Evolutionary conservation across 140 eudicot species (phyloP).

Genomic region (Flaveria floridana): DNA sequence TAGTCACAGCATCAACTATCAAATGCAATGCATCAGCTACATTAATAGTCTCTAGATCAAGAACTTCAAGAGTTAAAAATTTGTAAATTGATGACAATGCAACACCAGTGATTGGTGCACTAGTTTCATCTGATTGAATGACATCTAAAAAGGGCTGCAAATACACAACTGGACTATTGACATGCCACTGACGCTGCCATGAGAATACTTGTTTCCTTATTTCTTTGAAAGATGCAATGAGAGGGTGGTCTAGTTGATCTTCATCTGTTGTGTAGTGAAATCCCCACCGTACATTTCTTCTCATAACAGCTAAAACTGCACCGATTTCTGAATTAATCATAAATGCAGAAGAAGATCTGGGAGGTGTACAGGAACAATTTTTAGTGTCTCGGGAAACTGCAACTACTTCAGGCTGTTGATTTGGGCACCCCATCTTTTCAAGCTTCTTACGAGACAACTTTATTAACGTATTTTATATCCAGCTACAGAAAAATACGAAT

Average conservation of each 20-base stretch:
- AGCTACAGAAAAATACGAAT: conserved; percentile 11
- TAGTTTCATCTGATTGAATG: conserved; percentile 71
- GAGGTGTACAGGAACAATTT: conserved; percentile 33
- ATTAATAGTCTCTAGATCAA: conserved; percentile 50
- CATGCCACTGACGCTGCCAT: conserved; percentile 55
- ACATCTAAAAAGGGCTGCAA: conserved; percentile 71
- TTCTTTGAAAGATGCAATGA: conserved; percentile 56
- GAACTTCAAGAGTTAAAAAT: conserved; percentile 51
- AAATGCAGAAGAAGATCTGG: conserved; percentile 52
- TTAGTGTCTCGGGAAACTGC: conserved; percentile 38
- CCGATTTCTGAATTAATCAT: conserved; percentile 71
- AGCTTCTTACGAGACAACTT: conserved; percentile 20
- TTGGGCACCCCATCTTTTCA: conserved; percentile 44
- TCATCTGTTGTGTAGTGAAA: conserved; percentile 55
- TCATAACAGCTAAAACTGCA: conserved; percentile 80
- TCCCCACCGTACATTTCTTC: conserved; percentile 82
- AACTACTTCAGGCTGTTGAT: conserved; percentile 36
- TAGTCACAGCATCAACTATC: conserved; percentile 72
- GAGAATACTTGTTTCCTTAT: conserved; percentile 52
- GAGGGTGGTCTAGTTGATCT: conserved; percentile 62
- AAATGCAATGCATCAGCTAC: conserved; percentile 56
- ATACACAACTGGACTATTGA: conserved; percentile 46
- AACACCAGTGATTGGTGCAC: conserved; percentile 77
- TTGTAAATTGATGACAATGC: conserved; percentile 73
- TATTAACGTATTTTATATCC: conserved; percentile 17